phyloP scores from a whole-genome alignment of 306 rosid genomes.

The Ormosia semicastrata region DNA sequence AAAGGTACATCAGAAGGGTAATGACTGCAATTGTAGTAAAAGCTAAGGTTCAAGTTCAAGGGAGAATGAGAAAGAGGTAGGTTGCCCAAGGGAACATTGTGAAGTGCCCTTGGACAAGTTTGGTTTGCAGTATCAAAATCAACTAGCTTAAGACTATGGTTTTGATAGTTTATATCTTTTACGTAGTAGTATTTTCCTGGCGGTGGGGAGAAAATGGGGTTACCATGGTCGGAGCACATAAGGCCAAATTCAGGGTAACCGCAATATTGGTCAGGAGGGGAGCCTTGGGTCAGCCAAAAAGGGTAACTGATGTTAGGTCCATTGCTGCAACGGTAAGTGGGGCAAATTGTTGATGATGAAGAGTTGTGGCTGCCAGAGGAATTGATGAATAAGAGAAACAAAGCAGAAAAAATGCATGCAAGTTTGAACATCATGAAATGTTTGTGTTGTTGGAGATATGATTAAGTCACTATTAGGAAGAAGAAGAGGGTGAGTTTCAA shows the following conservation, averaged over 20 bases:
- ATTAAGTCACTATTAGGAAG: neutral
- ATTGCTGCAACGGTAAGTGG: neutral
- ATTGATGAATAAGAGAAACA: slow-evolving; percentile 2
- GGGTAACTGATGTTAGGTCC: slow-evolving; percentile 35
- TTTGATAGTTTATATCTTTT: neutral
- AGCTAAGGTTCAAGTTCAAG: slow-evolving; percentile 30
- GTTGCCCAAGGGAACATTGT: slow-evolving; percentile 19
- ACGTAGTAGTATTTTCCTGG: slow-evolving; percentile 3
- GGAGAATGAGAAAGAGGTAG: slow-evolving; percentile 35
- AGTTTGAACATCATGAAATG: slow-evolving; percentile 7
- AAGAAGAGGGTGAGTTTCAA: neutral
- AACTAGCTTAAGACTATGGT: slow-evolving; percentile 23
- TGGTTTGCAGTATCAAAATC: slow-evolving; percentile 28
- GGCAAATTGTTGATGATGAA: slow-evolving; percentile 22
- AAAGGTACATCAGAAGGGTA: slow-evolving; percentile 24
- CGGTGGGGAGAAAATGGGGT: neutral
- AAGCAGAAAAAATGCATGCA: neutral
- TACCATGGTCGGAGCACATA: neutral
- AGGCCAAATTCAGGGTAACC: slow-evolving; percentile 35
- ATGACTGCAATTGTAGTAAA: slow-evolving; percentile 36
- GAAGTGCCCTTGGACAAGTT: slow-evolving; percentile 42
- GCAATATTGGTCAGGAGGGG: slow-evolving; percentile 30
- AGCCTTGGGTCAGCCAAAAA: slow-evolving; percentile 26
- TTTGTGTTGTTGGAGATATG: neutral
- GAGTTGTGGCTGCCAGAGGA: neutral